A percentile compares a stretch with the other conserved stretches of the same genome.
Conservation (phyloP, 352 stramenopile genomes). For the Pythium periplocum region DNA sequence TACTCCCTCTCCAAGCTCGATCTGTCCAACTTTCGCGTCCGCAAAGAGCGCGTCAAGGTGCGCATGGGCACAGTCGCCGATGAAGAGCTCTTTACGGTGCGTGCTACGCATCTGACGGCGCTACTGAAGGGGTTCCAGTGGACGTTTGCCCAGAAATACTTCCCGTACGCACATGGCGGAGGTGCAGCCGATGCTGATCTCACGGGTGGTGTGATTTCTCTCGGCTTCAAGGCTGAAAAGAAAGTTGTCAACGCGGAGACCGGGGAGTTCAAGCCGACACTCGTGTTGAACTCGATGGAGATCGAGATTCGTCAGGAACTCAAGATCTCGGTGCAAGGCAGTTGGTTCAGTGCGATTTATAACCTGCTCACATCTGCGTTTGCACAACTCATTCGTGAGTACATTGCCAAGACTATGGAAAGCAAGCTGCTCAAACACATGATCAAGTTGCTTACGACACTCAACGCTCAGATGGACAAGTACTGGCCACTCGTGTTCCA, state of each 20-base stretch:
- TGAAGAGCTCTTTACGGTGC: conserved; percentile 77
- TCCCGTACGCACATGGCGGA: conserved; percentile 81
- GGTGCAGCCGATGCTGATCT: conserved; percentile 68
- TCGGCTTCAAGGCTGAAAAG: conserved; percentile 84
- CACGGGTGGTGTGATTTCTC: conserved; percentile 61
- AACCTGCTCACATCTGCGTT: conserved; percentile 78
- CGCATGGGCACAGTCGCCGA: conserved; percentile 76
- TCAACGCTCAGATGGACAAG: conserved; percentile 82
- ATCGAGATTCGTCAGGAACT: conserved; percentile 82
- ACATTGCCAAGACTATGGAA: conserved; percentile 82
- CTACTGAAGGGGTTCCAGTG: conserved; percentile 80
- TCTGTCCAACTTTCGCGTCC: conserved; percentile 77
- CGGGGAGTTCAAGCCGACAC: conserved; percentile 55
- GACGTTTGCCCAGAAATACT: conserved; percentile 84
- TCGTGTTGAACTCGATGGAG: conserved; percentile 80
- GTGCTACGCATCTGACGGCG: conserved; percentile 66
- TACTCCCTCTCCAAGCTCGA: conserved; percentile 80
- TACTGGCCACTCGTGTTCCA: conserved; percentile 85
- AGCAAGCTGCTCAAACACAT: conserved; percentile 76
- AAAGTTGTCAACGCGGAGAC: conserved; percentile 46
- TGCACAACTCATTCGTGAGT: conserved; percentile 73
- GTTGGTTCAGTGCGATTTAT: conserved; percentile 84
- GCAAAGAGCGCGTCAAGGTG: conserved; percentile 82
- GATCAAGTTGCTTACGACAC: conserved; percentile 74
- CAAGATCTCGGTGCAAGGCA: conserved; percentile 77